Percentiles rank a stretch among this genome's conserved stretches.
Evolutionary conservation across 768 basidiomycete species (phyloP).

Genomic region (Lyophyllum semitale): DNA sequence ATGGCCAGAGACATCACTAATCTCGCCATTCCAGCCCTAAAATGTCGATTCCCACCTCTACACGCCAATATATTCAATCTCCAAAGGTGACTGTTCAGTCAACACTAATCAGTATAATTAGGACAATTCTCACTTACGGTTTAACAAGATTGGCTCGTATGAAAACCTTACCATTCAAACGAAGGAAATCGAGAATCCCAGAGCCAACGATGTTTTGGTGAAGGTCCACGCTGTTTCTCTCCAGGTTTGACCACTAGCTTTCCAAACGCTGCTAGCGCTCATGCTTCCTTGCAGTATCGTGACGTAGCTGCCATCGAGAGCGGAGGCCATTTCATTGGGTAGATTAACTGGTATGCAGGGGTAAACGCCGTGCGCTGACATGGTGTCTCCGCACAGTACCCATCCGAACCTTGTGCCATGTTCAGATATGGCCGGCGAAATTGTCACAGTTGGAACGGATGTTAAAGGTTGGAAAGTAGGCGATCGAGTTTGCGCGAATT

Average conservation of each 20-base stretch:
- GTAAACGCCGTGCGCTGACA: not conserved
- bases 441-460: conserved; percentile 46
- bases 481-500: conserved; percentile 60
- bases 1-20: too few relatives aligned
- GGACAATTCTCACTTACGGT: not conserved
- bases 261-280: not conserved
- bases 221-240: conserved; percentile 59
- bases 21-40: not conserved
- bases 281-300: conserved; percentile 37
- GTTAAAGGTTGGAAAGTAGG: conserved; percentile 52
- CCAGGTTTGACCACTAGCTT: conserved; percentile 31
- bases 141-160: conserved; percentile 18
- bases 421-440: conserved; percentile 61
- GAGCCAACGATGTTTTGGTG: conserved; percentile 52
- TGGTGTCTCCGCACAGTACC: not conserved
- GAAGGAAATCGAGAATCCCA: conserved; percentile 31
- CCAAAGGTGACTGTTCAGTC: not conserved
- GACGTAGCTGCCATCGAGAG: conserved; percentile 48
- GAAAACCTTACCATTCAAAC: conserved; percentile 25
- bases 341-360: not conserved
- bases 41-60: not conserved
- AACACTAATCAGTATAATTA: not conserved
- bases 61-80: not conserved
- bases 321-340: conserved; percentile 39
- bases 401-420: conserved; percentile 33